Evolutionary conservation across 2,329 filamentous ascomycete species (phyloP).

Genomic region (Exophiala phaeomuriformis): DNA sequence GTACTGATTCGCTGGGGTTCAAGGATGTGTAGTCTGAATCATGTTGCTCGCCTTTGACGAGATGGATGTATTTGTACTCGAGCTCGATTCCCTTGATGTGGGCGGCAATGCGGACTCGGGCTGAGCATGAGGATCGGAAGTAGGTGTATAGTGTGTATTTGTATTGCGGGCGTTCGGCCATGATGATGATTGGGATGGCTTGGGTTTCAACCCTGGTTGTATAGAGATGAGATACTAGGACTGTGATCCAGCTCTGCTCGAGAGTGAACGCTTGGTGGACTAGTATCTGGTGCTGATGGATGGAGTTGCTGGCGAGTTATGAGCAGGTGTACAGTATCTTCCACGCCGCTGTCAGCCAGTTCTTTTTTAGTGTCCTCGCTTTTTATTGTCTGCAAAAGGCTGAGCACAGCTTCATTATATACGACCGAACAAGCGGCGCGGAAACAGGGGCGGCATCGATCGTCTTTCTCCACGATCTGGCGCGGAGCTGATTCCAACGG

Average conservation of each 20-base stretch:
- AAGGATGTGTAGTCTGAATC: conserved; percentile 38
- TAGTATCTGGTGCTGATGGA: too few species aligned
- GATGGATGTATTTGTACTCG: conserved; percentile 45
- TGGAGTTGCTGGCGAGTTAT: too few species aligned
- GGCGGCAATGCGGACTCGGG: conserved; percentile 54
- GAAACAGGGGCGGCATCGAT: neutral
- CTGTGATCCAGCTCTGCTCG: too few species aligned
- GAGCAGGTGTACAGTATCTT: too few species aligned
- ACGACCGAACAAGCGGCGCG: neutral
- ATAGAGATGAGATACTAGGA: too few species aligned
- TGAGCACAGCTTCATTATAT: neutral
- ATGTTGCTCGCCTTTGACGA: conserved; percentile 49
- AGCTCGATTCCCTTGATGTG: conserved; percentile 49
- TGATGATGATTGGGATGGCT: too few species aligned
- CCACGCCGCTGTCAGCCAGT: too few species aligned
- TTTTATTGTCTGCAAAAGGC: neutral
- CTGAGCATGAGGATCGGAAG: conserved; percentile 57
- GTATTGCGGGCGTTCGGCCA: neutral
- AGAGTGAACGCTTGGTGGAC: too few species aligned
- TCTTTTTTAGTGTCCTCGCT: too few species aligned
- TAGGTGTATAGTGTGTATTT: conserved; percentile 48
- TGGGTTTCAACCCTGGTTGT: too few species aligned
- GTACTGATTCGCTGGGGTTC: conserved; percentile 52
- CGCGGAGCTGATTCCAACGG: conserved; percentile 5
- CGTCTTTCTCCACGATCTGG: neutral